Base-by-base conservation (phyloP, 2,329 filamentous ascomycete species). In the Fulvia fulva region DNA sequence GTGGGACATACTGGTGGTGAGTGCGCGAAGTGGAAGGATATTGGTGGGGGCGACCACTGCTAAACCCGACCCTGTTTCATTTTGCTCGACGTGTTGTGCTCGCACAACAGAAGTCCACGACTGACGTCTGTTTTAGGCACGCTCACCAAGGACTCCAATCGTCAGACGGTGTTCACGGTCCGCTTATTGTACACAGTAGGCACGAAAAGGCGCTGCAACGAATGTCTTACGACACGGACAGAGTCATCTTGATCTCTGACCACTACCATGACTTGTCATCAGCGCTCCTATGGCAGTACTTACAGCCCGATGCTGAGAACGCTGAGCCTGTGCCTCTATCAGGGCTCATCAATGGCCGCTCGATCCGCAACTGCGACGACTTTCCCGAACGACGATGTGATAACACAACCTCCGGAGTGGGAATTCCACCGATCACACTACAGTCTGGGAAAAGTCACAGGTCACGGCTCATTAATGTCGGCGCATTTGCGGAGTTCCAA, bases 401-500 rank as follows among this genome's bases (percentile, higher is more conserved):
- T 43, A 71, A 73, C 5, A 65, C 65, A 0, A 68, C 67, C 6
- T 55, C 59, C 1, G 67, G 65, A 2, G 61, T 68, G 11, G 64
- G 67, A 1, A 61, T 68, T 3, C 68, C 74, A 12, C 58, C 65
- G 0, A 72, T 78, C 51, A 57, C 68, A 16, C 65, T 79, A 1
- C 69, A 74, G 0, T 71, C 76, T 2, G 75, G 79, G 2, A 71
- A 78, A n/a, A 74, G 73, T 2, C 85, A 88, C 59, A 79, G 83
- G 12, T 65, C 88, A 3, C 80, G 86, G 6, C 78, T 88, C 61
- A 78, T 88, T 63, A 87, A 88, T 54, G 80, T 83, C 1, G 85
- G 85, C 6, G 83, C 82, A 0, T 85, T 86, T 67, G 84, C 85
- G 1, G 85, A 86, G 73, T 86, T 88, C 58, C 82, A 87, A 61